Conservation (phyloP, 257 asterid genomes). For the Voacanga thouarsii region DNA sequence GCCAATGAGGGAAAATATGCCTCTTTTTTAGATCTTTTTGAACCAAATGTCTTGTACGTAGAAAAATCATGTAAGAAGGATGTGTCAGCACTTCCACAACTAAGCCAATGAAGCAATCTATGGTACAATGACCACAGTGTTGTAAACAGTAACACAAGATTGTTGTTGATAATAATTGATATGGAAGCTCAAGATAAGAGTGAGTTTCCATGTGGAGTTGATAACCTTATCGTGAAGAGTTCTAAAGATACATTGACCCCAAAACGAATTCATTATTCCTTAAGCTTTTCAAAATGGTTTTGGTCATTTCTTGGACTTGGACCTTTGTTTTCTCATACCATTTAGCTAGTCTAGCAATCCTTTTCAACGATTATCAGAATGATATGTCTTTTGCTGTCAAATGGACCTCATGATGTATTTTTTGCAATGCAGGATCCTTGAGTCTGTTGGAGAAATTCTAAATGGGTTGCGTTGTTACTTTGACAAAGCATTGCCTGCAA, state of each 20-base stretch:
- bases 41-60: not conserved
- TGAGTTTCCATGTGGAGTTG: not conserved
- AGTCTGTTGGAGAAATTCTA: constrained; percentile 44
- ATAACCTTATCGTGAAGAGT: not conserved
- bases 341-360: not conserved
- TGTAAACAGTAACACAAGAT: not conserved
- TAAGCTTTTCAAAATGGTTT: not conserved
- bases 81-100: not conserved
- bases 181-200: not conserved
- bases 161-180: not conserved
- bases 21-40: not conserved
- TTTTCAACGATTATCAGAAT: too few relatives aligned
- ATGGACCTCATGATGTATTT: constrained; percentile 1
- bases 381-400: not conserved
- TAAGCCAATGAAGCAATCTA: not conserved
- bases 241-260: not conserved
- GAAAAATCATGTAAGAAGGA: not conserved
- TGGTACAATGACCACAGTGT: not conserved
- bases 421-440: constrained; percentile 49
- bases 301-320: not conserved
- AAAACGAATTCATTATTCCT: not conserved
- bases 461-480: constrained; percentile 60
- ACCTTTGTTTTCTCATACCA: not conserved
- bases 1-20: not conserved
- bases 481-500: constrained; percentile 61